Evolutionary conservation across 352 stramenopile genomes (phyloP), one percentile per base, ranked within the genome.

Genomic region (Pythium insidiosum): DNA sequence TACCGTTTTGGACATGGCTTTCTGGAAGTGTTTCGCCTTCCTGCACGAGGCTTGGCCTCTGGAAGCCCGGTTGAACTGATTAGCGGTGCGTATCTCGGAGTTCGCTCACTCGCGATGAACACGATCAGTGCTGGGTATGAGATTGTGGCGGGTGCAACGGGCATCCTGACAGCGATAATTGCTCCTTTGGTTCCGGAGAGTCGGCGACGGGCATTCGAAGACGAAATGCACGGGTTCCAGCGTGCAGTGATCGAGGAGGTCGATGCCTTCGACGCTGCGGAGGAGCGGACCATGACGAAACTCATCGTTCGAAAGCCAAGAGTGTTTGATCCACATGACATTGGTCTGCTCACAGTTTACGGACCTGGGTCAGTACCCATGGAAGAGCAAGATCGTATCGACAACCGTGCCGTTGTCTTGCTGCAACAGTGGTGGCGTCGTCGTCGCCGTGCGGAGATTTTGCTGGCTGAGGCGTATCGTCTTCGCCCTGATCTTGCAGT

Each of bases 111-210:
- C 19, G 82, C 77, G 1, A 94, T 92, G 82, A 94, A 94, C 43
- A 83, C 73, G 4, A 94, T 94, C 56, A 94, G 82, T 50, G 82
- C 79, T 16, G 85, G 79, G 7, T 94, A 94, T 52, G 82, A 94
- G 54, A 90, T 91, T 38, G 73, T 94, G 6, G 82, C 82, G 0
- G 82, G 82, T 12, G 76, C 72, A 13, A 85, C 75, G 1, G 82
- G 75, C 2, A 86, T 92, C 34, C 53, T 92, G 0, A 63, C 71
- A n/a, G 76, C 74, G n/a, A 37, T 92, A 11, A 49, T 88, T n/a
- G 65, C 57, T 4, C 82, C 78, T 9, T 50, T 92, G 12, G 52
- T 91, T 6, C 79, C 78, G 5, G 76, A 88, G 23, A 78, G 63
- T 50, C 81, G 72, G 35, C 75, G 77, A 13, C 82, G 80, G 36